phyloP scores from a whole-genome alignment of 2,329 filamentous ascomycete genomes.

The Aspergillus neoniger region DNA sequence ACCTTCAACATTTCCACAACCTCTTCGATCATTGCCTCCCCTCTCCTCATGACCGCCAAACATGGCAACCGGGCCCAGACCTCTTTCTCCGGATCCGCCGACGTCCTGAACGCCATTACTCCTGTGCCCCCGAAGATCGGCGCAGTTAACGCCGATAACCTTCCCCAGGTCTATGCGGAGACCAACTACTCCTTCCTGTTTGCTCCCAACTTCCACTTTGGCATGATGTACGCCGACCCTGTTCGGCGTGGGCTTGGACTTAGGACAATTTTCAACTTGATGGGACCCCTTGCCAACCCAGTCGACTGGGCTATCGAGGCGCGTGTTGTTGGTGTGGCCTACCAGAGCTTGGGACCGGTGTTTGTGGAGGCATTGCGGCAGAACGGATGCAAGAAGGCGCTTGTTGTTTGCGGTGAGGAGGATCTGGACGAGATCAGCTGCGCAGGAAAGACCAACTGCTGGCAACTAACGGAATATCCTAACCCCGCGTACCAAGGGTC shows the following conservation, averaged over 20 bases:
- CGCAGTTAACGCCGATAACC: conserved; percentile 70
- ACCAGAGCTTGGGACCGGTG: conserved; percentile 80
- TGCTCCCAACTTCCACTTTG: conserved; percentile 93
- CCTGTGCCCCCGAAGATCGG: conserved; percentile 73
- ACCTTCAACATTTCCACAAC: conserved; percentile 99
- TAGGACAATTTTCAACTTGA: conserved; percentile 95
- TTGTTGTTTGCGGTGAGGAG: conserved; percentile 91
- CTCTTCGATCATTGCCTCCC: conserved; percentile 85
- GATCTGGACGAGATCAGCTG: conserved; percentile 95
- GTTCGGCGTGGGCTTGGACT: conserved; percentile 87
- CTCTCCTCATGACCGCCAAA: conserved; percentile 83
- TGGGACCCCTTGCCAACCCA: conserved; percentile 90
- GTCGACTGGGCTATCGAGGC: conserved; percentile 83
- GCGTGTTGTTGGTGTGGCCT: conserved; percentile 87
- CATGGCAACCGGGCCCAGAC: conserved; percentile 96
- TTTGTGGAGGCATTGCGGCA: conserved; percentile 83
- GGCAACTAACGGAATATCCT: conserved; percentile 66
- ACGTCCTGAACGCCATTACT: conserved; percentile 76
- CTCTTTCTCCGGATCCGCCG: conserved; percentile 91
- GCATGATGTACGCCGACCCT: conserved; percentile 84
- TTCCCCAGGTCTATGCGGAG: conserved; percentile 70
- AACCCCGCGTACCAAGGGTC: conserved; percentile 46
- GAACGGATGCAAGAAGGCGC: conserved; percentile 74
- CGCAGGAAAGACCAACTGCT: conserved; percentile 84
- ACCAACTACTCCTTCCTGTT: conserved; percentile 96